Base-by-base conservation (phyloP, 192 early-diverging fungal species). In the Pilobolus umbonatus region DNA sequence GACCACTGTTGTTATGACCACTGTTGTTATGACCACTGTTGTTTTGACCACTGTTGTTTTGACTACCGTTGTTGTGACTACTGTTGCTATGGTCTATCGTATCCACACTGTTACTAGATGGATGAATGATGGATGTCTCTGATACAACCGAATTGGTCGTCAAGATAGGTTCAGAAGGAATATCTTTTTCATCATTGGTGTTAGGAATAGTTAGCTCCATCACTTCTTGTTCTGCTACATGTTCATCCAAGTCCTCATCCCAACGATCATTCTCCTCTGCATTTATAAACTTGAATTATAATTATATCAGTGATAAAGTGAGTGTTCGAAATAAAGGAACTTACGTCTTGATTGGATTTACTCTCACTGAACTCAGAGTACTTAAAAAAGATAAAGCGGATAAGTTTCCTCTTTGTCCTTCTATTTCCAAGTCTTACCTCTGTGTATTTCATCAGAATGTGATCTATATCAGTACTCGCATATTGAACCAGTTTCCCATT, bases 401-500 rank as follows among this genome's bases (percentile, higher is more conserved):
- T 14, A 4, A n/a, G 17, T 22, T 8, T 1, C 22, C 12, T 7
- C 15, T 31, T 32, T 39, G 12, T 5, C n/a, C n/a, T n/a, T n/a
- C n/a, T n/a, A n/a, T 45, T 3, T 30, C 26, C 24, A 30, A 32
- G 2, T 35, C 34, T 43, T 69, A 76, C 78, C 72, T 89, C 90
- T 12, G 95, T 94, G 69, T 96, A 98, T 47, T 85, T 85, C 77
- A 98, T 80, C 43, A 98, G 71, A 39, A 98, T 92, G 54, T 88
- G 83, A 75, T 98, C 95, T 76, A 98, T 98, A 60, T 98, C 93
- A 26, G 89, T 87, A 25, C 85, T 88, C 1, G 93, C 86, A 69
- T 93, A 98, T 71, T 96, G 92, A 34, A 94, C 88, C 8, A 98
- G 75, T 67, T 96, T 96, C 75, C 92, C 89, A 59, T 90, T 91